Conservation (phyloP, 1,139 yeast genomes). For the Saccharomyces hybrid region DNA sequence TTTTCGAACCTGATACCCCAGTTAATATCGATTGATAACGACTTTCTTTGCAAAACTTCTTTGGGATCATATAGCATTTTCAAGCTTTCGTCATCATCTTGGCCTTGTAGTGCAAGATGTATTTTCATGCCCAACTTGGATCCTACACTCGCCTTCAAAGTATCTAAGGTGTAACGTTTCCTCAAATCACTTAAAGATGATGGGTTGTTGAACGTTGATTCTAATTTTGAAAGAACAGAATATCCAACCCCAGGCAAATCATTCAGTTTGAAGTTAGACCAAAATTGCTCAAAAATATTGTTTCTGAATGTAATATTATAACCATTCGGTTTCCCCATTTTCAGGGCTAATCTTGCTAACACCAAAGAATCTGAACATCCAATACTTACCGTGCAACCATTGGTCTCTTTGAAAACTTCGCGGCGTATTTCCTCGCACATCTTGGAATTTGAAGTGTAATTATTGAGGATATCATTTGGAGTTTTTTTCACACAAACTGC, state of each 20-base stretch:
- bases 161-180: slow-evolving; percentile 3
- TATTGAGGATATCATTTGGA: background rate
- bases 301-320: slow-evolving; percentile 33
- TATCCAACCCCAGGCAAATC: slow-evolving; percentile 85
- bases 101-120: slow-evolving; percentile 41
- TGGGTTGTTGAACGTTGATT: slow-evolving; percentile 6
- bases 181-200: slow-evolving; percentile 5
- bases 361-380: slow-evolving; percentile 70
- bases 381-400: slow-evolving; percentile 61
- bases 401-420: slow-evolving; percentile 42
- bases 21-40: slow-evolving; percentile 82
- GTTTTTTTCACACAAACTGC: slow-evolving; percentile 65
- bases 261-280: slow-evolving; percentile 41
- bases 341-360: slow-evolving; percentile 69
- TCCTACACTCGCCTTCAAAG: slow-evolving; percentile 50
- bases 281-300: slow-evolving; percentile 34
- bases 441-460: slow-evolving; percentile 9
- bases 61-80: slow-evolving; percentile 33
- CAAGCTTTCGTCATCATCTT: slow-evolving; percentile 42
- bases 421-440: slow-evolving; percentile 36
- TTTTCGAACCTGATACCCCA: slow-evolving; percentile 79
- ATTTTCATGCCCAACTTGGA: slow-evolving; percentile 61
- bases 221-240: slow-evolving; percentile 43
- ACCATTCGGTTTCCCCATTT: slow-evolving; percentile 78
- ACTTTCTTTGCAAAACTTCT: slow-evolving; percentile 51